Base-by-base conservation (phyloP, 2,329 filamentous ascomycete species). In the Alternaria ethzedia region DNA sequence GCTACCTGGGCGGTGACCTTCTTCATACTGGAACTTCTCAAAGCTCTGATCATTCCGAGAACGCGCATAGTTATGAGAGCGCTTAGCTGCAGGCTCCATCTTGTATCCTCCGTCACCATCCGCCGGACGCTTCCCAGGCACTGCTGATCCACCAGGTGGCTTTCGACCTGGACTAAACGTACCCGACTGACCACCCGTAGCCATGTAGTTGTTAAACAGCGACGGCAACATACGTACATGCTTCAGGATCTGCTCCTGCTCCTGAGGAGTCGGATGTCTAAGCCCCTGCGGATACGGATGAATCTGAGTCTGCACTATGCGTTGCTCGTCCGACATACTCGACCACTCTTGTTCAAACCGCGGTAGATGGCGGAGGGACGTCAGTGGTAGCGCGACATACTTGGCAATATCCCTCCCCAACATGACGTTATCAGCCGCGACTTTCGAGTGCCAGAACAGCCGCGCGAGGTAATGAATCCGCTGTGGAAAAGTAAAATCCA, bases 351-450 rank as follows among this genome's bases (percentile, higher is more conserved):
- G 3, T 6, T 54, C 45, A 3, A 64, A 64, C 11, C 8, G 6
- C 5, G 11, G 11, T 8, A 55, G 28, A 3, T 21, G 15, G 21
- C 50, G 36, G 45, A 64, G 26, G 4, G 17, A 20, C 1, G 57
- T 60, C 4, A 60, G 43, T 4, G 57, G 57, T 5, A 51, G 2
- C 2, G 57, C 51, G 5, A 54, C 45, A 20, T 60, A 60, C 20
- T 54, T 56, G n/a, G 55, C 51, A 1, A 61, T 26, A 11, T 56
- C 28, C 21, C 50, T 26, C 6, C 23, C 17, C 5, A 23, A 25
- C 61, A 64, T 64, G 45, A 61, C 51, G 6, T 60, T 44, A 2
- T 46, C 52, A 3, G 61, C 61, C 1, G 36, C 57, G 2, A 50
- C 26, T 26, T 64, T 64, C 13, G 46, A 55, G 17, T 60, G 61